Base-by-base conservation (phyloP, 108 stramenopile genomes). In the Asterionellopsis glacialis region DNA sequence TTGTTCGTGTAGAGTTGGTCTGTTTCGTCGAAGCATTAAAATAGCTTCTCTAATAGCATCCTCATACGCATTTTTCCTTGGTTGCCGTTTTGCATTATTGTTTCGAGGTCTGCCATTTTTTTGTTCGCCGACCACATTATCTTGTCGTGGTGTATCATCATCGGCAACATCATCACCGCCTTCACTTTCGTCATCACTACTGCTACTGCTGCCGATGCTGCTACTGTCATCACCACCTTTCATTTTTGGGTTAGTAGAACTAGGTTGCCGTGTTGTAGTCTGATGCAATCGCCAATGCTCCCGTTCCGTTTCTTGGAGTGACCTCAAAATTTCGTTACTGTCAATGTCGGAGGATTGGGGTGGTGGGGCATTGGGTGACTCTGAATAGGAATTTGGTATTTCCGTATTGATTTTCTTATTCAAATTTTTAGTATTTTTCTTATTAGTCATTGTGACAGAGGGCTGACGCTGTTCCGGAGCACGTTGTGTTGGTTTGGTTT, bases 41-140 rank as follows among this genome's bases (percentile, higher is more conserved):
- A 82, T 57, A 11, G 80, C 80, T 51, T 69, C 75, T 48, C 63
- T 60, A 42, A 82, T 70, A 15, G 80, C 72, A 57, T 73, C 72
- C 43, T 82, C 80, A 49, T 82, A 82, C 5, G 75, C 69, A 66
- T 81, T 81, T 22, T 51, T 56, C 23, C 24, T 9, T 1, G 33
- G 33, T 33, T 33, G 33, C 13, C 12, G 13, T 12, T 12, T 14
- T 13, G 43, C 13, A 14, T 44, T 44, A 14, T 44, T 44, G 21
- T 22, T 2, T 22, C 22, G 47, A 7, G 1, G 47, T 21, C 21
- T 22, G 2, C 22, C 47, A 48, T 48, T 33, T 2, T 2, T 2
- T 33, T 33, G 33, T 33, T 33, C 33, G 33, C 33, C 33, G 2
- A 7, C 33, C 7, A 33, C 33, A 33, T 33, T 33, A 7, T 33